Conservation (phyloP, 2,329 filamentous ascomycete genomes). For the Colletotrichum sp. region DNA sequence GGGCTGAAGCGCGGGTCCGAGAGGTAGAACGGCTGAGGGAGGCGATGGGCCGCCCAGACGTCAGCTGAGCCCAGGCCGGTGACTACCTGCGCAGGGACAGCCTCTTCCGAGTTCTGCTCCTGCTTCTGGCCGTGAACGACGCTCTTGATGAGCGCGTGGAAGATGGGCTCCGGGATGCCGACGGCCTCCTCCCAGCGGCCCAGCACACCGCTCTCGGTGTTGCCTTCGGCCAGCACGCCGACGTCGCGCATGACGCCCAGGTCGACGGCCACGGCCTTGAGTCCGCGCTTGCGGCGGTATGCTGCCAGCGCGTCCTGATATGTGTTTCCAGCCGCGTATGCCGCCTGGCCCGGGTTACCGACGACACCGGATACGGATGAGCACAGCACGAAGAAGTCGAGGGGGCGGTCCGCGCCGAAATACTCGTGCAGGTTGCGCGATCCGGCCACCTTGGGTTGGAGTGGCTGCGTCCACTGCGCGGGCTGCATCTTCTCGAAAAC, state of each 20-base stretch:
- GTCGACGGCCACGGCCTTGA: constrained; percentile 42
- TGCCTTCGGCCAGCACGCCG: constrained; percentile 42
- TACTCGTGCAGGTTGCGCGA: constrained; percentile 37
- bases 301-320: constrained; percentile 44
- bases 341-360: constrained; percentile 39
- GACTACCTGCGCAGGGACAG: constrained; percentile 51
- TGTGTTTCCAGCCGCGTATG: constrained; percentile 43
- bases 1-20: constrained; percentile 59
- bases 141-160: constrained; percentile 48
- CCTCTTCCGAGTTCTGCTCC: constrained; percentile 32
- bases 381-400: constrained; percentile 35
- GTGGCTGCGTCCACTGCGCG: constrained; percentile 26
- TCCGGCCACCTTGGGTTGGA: constrained; percentile 35
- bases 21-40: constrained; percentile 55
- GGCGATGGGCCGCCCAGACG: constrained; percentile 25
- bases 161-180: constrained; percentile 55
- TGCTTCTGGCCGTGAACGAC: constrained; percentile 37
- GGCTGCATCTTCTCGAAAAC: constrained; percentile 31
- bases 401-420: not conserved
- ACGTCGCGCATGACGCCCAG: constrained; percentile 38
- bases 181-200: constrained; percentile 34
- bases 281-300: constrained; percentile 36
- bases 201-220: constrained; percentile 19
- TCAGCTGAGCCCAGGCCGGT: constrained; percentile 58
- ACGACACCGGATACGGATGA: constrained; percentile 34